These are phyloP conservation scores for Sporothrix pallida DNA, from an alignment of 2,329 filamentous ascomycete genomes.

Conservation along the genomic window DNA sequence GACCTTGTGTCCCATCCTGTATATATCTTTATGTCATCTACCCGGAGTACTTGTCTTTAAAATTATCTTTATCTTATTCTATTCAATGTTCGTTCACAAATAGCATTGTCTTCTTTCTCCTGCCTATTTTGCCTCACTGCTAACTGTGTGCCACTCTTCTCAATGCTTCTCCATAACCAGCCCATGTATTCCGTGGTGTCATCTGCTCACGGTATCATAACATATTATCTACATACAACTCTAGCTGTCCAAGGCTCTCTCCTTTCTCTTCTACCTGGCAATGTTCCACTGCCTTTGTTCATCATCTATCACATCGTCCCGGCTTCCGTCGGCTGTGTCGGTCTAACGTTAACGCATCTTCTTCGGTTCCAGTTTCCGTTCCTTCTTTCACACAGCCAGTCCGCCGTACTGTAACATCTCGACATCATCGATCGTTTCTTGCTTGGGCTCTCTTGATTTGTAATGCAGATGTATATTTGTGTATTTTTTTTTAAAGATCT, in stretches of 20 bases:
- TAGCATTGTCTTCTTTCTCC: no score
- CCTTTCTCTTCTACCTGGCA: no score
- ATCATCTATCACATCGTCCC: not conserved
- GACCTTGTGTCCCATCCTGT: not conserved
- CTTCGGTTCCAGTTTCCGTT: not conserved
- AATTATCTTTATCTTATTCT: not conserved
- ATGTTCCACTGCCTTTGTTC: no score
- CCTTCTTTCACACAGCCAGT: no score
- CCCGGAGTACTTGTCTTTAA: not conserved
- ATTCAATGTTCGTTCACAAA: no score
- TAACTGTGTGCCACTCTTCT: no score
- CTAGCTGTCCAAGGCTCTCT: no score
- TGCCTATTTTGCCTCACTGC: no score
- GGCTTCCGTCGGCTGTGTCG: not conserved
- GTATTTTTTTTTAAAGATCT: not conserved
- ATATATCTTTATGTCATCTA: conserved; percentile 8
- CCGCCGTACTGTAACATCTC: not conserved
- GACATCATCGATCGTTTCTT: not conserved
- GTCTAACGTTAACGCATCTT: not conserved
- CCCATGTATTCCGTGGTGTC: no score
- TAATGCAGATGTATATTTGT: not conserved
- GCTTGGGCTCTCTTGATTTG: not conserved
- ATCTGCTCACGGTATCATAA: no score
- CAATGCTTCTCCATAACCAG: no score
- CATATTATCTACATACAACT: no score